Percentiles rank a stretch among this genome's conserved stretches.
Conservation (phyloP, 2,329 filamentous ascomycete species). For the Emydomyces testavorans region DNA sequence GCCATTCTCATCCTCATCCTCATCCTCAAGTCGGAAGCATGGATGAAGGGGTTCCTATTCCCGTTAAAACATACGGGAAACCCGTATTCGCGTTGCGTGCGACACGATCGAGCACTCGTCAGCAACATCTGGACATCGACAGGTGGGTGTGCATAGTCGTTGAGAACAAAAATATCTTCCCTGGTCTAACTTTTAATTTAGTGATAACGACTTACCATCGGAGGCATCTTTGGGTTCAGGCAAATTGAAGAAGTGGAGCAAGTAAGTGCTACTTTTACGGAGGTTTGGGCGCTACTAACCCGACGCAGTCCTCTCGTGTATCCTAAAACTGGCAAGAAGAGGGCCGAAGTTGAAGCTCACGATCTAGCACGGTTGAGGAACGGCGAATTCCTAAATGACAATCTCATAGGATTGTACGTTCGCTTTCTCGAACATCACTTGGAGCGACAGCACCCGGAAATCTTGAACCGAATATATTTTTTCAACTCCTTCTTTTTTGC, state of each 20-base stretch:
- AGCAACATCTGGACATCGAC: slow-evolving; percentile 11
- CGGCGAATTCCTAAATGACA: slow-evolving; percentile 83
- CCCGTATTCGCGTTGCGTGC: slow-evolving; percentile 14
- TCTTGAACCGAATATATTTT: slow-evolving; percentile 61
- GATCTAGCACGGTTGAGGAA: slow-evolving; percentile 63
- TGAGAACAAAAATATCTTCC: neutral
- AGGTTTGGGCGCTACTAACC: neutral
- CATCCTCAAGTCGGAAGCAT: no score
- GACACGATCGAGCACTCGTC: slow-evolving; percentile 25
- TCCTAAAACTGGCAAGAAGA: slow-evolving; percentile 37
- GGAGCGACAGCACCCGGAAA: slow-evolving; percentile 43
- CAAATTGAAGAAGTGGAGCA: slow-evolving; percentile 10
- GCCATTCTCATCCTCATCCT: slow-evolving; percentile 13
- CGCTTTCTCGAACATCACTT: slow-evolving; percentile 56
- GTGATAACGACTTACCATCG: slow-evolving; percentile 4
- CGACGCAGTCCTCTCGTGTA: slow-evolving; percentile 32
- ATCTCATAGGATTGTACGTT: slow-evolving; percentile 78
- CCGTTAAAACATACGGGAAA: slow-evolving; percentile 22
- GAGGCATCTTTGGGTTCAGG: neutral
- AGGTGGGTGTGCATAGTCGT: slow-evolving; percentile 8
- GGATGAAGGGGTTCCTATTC: slow-evolving; percentile 19
- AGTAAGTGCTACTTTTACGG: slow-evolving; percentile 6
- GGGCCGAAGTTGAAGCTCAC: slow-evolving; percentile 34
- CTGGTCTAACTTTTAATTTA: neutral
- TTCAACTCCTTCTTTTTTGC: slow-evolving; percentile 91